These are phyloP conservation scores for Hanseniaspora mollemarum DNA, from an alignment of 805 yeast species.

Conservation along the genomic window DNA sequence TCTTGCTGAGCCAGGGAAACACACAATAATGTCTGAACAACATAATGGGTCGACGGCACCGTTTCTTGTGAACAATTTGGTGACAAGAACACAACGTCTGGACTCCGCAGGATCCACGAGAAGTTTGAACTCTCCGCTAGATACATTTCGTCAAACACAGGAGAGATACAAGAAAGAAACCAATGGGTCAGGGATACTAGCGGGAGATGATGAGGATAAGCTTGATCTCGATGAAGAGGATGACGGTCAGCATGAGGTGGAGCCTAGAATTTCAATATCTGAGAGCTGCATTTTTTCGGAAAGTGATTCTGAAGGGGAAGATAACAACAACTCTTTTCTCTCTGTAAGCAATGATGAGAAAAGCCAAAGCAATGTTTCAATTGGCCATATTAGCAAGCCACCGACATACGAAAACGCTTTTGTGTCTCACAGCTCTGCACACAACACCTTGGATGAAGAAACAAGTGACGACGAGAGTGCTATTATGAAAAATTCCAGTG, in stretches of 20 bases:
- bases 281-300: conserved; percentile 13
- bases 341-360: neutral
- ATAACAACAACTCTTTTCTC: neutral
- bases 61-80: neutral
- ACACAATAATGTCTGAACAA: conserved; percentile 1
- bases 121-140: conserved; percentile 8
- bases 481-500: neutral
- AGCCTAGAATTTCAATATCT: conserved; percentile 6
- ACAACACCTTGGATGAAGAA: conserved; percentile 1
- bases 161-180: neutral
- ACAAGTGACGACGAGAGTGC: neutral
- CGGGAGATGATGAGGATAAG: neutral
- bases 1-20: too few species aligned
- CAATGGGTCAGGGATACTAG: neutral
- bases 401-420: neutral
- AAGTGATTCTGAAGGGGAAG: conserved; percentile 4
- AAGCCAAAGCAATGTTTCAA: neutral
- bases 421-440: neutral
- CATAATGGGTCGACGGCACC: neutral
- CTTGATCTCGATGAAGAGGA: neutral
- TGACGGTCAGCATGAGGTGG: neutral
- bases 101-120: conserved; percentile 5
- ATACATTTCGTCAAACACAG: conserved; percentile 5
- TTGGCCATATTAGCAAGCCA: neutral
- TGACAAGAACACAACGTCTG: conserved; percentile 7